Evolutionary conservation across 805 yeast species (phyloP).

Genomic region (Komagataella ulmi): DNA sequence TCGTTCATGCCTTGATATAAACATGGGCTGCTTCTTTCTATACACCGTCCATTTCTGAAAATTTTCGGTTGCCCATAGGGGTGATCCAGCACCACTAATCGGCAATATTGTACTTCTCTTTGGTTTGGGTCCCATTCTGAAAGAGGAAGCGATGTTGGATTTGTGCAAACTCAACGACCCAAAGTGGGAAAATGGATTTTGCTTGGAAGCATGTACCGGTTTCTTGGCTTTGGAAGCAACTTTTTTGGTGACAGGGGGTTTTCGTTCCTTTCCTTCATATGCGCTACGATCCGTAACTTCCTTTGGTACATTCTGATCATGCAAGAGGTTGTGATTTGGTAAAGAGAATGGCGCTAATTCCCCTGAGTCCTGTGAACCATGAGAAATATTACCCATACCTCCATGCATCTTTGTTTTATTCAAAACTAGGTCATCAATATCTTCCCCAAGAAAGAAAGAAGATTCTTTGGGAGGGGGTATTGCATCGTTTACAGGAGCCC

Average conservation of each 20-base stretch:
- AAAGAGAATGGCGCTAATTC: neutral
- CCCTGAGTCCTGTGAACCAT: neutral
- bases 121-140: neutral
- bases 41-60: conserved; percentile 64
- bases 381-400: neutral
- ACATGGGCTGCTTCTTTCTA: conserved; percentile 79
- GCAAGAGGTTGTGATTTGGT: neutral
- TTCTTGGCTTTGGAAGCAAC: neutral
- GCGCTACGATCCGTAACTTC: neutral
- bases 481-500: neutral
- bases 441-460: neutral
- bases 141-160: neutral
- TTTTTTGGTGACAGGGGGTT: neutral
- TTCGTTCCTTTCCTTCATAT: neutral
- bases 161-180: neutral
- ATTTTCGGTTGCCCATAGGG: neutral
- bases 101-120: neutral
- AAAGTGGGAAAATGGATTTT: neutral
- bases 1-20: conserved; percentile 69
- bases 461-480: neutral
- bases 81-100: neutral
- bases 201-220: neutral
- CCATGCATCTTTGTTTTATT: neutral
- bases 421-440: neutral
- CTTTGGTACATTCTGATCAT: neutral